These are phyloP conservation scores for Musa troglodytarum DNA, from an alignment of 176 grass and related monocot species.

Conservation along the genomic window DNA sequence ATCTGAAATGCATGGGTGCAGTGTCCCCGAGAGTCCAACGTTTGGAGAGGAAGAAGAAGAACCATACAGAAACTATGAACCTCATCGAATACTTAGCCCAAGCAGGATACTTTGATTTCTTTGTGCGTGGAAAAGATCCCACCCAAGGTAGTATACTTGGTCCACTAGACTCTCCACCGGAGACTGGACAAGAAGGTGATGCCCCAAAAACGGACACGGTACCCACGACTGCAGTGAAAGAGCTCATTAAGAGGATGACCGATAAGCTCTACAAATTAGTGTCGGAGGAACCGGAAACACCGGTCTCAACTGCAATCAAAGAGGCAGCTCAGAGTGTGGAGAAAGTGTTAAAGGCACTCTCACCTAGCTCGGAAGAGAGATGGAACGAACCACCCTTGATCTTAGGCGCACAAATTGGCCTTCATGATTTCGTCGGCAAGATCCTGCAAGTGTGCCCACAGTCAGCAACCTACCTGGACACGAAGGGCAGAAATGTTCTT, in stretches of 20 bases:
- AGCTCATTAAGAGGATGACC: too few relatives aligned
- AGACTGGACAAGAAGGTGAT: too few relatives aligned
- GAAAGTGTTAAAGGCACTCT: background rate
- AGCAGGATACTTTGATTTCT: background rate
- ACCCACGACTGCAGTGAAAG: too few relatives aligned
- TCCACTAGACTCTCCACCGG: too few relatives aligned
- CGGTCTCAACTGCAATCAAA: background rate
- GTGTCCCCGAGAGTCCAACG: slow-evolving; percentile 13
- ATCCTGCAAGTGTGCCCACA: slow-evolving; percentile 10
- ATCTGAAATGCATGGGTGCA: slow-evolving; percentile 6
- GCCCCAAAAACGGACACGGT: too few relatives aligned
- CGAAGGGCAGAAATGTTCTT: slow-evolving; percentile 22
- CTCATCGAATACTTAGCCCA: slow-evolving; percentile 23
- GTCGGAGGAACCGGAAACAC: background rate
- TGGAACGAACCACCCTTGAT: slow-evolving; percentile 18
- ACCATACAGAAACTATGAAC: slow-evolving; percentile 21
- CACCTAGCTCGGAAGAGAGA: background rate
- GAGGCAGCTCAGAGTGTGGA: background rate
- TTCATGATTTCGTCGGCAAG: slow-evolving; percentile 23
- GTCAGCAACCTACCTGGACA: slow-evolving; percentile 14
- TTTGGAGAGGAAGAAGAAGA: slow-evolving; percentile 13
- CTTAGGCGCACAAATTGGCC: slow-evolving; percentile 18
- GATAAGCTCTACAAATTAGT: background rate
- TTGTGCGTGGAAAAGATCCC: too few relatives aligned
- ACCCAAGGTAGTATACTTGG: too few relatives aligned